Evolutionary conservation across 2,329 filamentous ascomycete species (phyloP), one percentile per base, ranked within the genome.

Genomic region (Apiospora pterosperma): DNA sequence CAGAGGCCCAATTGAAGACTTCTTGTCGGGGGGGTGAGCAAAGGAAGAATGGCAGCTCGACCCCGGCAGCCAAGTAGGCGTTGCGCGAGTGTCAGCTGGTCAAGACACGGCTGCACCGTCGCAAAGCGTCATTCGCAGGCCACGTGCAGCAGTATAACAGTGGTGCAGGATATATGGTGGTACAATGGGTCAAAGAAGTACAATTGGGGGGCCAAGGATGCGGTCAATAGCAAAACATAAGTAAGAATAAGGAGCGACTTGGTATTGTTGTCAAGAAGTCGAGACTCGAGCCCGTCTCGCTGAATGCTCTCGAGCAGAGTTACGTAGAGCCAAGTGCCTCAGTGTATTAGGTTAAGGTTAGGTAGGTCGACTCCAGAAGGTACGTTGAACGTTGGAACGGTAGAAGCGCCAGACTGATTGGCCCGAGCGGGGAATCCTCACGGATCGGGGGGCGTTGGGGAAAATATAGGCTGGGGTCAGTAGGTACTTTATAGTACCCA

Each of bases 1-100:
- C 28, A 34, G 48, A 55, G 48, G 48, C 48, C 34, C 48, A 34
- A 55, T 55, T 55, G 25, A 55, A 31, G 48, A 28, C 25, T 34
- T 55, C 16, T 34, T 55, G 48, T 55, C 48, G 48, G 48, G 44
- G n/a, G 48, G 48, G 48, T 55, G 48, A 55, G 48, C 48, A 28
- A 55, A 31, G 48, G 48, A 19, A 28, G 25, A 34, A 55, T 55
- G 48, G 48, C 25, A 31, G 48, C 48, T 34, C 48, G 48, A 34
- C 48, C 48, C 48, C 48, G 48, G 48, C 48, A 28, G 48, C 48
- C 48, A 55, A 55, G 28, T 55, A 34, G 48, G 48, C 28, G 48
- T 55, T 55, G 48, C 48, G 48, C 48, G 34, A 55, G 28, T 55
- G 48, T 55, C 48, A 55, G 48, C 48, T n/a, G 44, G 44, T 52